Base-by-base conservation (phyloP, 768 basidiomycete genomes). In the Lentinula boryana region DNA sequence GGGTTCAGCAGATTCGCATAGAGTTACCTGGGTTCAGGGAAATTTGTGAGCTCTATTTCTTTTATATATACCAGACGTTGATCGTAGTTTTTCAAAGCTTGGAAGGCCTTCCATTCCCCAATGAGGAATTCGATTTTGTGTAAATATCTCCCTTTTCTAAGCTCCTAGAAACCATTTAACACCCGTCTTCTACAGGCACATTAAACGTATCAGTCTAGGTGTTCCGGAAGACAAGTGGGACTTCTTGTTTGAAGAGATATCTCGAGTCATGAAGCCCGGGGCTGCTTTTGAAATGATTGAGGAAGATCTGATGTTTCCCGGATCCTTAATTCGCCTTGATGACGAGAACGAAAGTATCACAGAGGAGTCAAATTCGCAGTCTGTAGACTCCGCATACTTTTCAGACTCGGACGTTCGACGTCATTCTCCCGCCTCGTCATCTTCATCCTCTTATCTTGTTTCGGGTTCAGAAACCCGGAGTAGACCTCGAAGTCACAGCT, bases 201-300 rank as follows among this genome's bases (percentile, higher is more conserved):
- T 88, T 64, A 87, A 87, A 66, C 80, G 88, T 6, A 83, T 91
- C 50, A 84, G 87, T 1, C 78, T 86, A 23, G 89, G 88, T 41
- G 85, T 91, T 44, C 89, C 89, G 13, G 88, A 91, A 66, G 80
- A 90, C 69, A 87, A 85, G 86, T 91, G 88, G 89, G 86, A 88
- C 64, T 58, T 67, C 0, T 70, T 91, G 32, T 77, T 90, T 32
- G 87, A 89, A 69, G 89, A 90, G 68, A 80, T 89, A 18, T 71
- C 75, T 13, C 80, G 89, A 18, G 84, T 91, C 1, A 82, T 91
- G 82, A 89, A 86, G 69, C 81, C 87, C 10, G 87, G 88, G 40
- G 88, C 78, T n/a, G 83, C 85, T 5, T 80, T 91, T 59, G 87
- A 90, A 75, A 87, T 90, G 71, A 74, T 88, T 53, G 89, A 91